These are phyloP conservation scores for Boechera divaricarpa DNA, from an alignment of 345 rosid genomes.

Conservation along the genomic window DNA sequence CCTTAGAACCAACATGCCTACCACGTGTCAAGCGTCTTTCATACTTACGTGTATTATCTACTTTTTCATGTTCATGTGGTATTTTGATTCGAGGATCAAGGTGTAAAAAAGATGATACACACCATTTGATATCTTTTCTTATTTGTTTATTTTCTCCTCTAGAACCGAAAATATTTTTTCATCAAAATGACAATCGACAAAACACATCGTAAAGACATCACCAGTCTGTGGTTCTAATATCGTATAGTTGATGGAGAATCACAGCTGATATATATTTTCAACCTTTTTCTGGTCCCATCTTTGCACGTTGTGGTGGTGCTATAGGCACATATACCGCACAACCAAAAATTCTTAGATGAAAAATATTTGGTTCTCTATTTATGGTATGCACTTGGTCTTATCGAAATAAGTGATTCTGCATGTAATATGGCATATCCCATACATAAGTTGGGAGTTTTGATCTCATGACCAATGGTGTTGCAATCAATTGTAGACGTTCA, in stretches of 20 bases:
- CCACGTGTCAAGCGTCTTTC: neutral
- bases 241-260: neutral
- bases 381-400: neutral
- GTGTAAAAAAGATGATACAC: too few relatives aligned
- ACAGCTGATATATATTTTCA: neutral
- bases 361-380: neutral
- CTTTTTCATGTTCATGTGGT: neutral
- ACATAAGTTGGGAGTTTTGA: neutral
- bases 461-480: neutral
- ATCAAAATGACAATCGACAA: neutral
- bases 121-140: too few relatives aligned
- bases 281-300: neutral
- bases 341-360: neutral
- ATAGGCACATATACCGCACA: neutral
- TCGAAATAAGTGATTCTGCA: neutral
- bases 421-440: neutral
- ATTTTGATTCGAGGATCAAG: too few relatives aligned
- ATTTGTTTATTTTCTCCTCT: too few relatives aligned
- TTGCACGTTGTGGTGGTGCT: neutral
- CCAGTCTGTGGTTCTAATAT: neutral
- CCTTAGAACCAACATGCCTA: neutral
- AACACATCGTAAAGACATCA: neutral
- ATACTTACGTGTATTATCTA: neutral
- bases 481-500: neutral
- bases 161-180: neutral